These are phyloP conservation scores for Pseudonectria foliicola DNA, from an alignment of 2,329 filamentous ascomycete species.

Conservation along the genomic window DNA sequence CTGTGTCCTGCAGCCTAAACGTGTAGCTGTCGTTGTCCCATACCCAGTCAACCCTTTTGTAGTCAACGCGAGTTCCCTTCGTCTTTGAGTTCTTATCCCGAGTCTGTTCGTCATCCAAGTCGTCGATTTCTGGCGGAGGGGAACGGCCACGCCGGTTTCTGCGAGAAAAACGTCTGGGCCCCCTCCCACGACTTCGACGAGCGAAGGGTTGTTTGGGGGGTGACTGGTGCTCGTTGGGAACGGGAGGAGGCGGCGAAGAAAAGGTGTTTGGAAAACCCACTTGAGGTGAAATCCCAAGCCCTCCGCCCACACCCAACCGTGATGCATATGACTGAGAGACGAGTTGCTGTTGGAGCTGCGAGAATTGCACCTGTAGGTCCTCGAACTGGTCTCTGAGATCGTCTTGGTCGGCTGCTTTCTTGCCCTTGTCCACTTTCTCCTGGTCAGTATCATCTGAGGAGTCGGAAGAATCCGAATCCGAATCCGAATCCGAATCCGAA, in stretches of 20 bases:
- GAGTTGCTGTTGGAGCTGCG: constrained; percentile 19
- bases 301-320: constrained; percentile 1
- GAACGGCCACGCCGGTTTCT: too few species aligned
- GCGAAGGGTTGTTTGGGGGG: too few species aligned
- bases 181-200: too few species aligned
- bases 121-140: background rate
- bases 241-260: background rate
- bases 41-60: constrained; percentile 47
- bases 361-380: constrained; percentile 21
- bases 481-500: constrained; percentile 13
- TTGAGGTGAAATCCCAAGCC: constrained; percentile 1
- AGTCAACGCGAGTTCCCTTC: constrained; percentile 28
- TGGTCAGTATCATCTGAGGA: constrained; percentile 14
- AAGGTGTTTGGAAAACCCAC: too few species aligned
- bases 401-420: constrained; percentile 1
- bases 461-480: constrained; percentile 19
- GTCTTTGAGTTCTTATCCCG: constrained; percentile 16
- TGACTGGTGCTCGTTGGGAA: background rate
- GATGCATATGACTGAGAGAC: constrained; percentile 1
- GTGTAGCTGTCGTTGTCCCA: constrained; percentile 45
- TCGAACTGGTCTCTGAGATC: constrained; percentile 23
- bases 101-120: constrained; percentile 3
- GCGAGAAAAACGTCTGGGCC: too few species aligned
- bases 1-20: constrained; percentile 49
- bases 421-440: constrained; percentile 9